These are phyloP conservation scores for Vaccinium myrtillus DNA, from an alignment of 148 eudicot species.

Conservation along the genomic window DNA sequence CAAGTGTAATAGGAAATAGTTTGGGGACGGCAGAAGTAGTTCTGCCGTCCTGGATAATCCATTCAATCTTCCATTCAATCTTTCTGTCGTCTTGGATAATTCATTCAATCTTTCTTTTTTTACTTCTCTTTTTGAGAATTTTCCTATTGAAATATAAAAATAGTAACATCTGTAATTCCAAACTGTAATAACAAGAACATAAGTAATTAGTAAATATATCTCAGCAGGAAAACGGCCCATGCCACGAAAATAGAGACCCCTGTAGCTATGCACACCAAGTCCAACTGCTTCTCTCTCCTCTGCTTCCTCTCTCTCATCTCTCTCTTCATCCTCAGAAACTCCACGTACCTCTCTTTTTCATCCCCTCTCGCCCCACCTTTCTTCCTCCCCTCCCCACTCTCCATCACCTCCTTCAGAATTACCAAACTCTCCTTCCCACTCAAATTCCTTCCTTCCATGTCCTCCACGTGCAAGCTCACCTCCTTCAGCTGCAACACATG, in stretches of 20 bases:
- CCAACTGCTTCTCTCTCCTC: conserved; percentile 32
- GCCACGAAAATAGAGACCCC: conserved; percentile 30
- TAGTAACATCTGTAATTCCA: too few species aligned
- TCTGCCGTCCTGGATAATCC: too few species aligned
- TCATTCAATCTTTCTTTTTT: too few species aligned
- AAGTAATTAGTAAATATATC: not conserved
- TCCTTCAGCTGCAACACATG: conserved; percentile 39
- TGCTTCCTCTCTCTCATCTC: conserved; percentile 34
- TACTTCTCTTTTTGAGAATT: too few species aligned
- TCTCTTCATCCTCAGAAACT: conserved; percentile 31
- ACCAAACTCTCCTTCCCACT: conserved; percentile 51
- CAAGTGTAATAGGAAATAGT: too few species aligned
- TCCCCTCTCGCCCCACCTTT: conserved; percentile 25
- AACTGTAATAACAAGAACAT: not conserved
- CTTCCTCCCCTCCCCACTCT: conserved; percentile 19
- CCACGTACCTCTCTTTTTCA: conserved; percentile 35
- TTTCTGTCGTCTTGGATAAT: too few species aligned
- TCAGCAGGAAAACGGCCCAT: conserved; percentile 22
- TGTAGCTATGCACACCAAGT: conserved; percentile 28
- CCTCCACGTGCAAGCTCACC: conserved; percentile 49
- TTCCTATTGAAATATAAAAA: too few species aligned
- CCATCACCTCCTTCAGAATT: conserved; percentile 37
- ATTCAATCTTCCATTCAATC: too few species aligned
- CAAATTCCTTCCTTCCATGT: conserved; percentile 50
- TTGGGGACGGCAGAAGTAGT: too few species aligned